Evolutionary conservation across 2,329 filamentous ascomycete species (phyloP), one percentile per base, ranked within the genome.

Genomic region (Proliferodiscus dingleyae): DNA sequence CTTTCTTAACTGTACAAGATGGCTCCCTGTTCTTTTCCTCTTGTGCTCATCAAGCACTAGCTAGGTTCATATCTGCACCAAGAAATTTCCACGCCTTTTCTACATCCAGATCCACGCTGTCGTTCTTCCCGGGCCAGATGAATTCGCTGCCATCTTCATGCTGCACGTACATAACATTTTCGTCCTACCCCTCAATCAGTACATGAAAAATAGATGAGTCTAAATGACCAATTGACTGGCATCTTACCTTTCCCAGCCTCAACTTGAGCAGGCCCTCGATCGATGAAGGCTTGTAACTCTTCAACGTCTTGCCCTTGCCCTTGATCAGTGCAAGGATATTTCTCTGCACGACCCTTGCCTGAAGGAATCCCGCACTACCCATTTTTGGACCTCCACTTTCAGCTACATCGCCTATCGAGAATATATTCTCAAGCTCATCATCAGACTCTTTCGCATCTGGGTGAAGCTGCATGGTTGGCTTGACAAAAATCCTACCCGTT

Each of bases 401-500:
- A 10, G 74, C 69, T 18, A 79, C 70, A 53, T 79, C 75, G 5
- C 75, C 76, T 0, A 72, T 59, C 0, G 74, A 73, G 53, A 74
- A 78, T 11, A 78, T 66, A 28, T 69, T 61, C 1, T 60, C 50
- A 37, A 63, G 60, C 38, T 40, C 13, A 5, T 30, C n/a, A 29
- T 43, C 2, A 2, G 29, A 15, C n/a, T n/a, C n/a, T 18, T 34
- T 38, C 15, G n/a, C 9, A 22, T 22, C 9, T 15, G 23, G 19
- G 19, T 41, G 4, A n/a, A 45, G 19, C 44, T 77, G 74, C 7
- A 79, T 60, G 1, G 69, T 74, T 2, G 66, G 61, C 13, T 64
- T 55, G 4, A 77, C 70, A 1, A 61, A 58, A 37, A 74, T 67
- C 19, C 44, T 33, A 4, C 47, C 47, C n/a, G 33, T 58, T 34